A percentile compares a stretch with the other conserved stretches of the same genome.
phyloP scores from a whole-genome alignment of 2,329 filamentous ascomycete genomes.

The Sporothrix pseudoabietina region DNA sequence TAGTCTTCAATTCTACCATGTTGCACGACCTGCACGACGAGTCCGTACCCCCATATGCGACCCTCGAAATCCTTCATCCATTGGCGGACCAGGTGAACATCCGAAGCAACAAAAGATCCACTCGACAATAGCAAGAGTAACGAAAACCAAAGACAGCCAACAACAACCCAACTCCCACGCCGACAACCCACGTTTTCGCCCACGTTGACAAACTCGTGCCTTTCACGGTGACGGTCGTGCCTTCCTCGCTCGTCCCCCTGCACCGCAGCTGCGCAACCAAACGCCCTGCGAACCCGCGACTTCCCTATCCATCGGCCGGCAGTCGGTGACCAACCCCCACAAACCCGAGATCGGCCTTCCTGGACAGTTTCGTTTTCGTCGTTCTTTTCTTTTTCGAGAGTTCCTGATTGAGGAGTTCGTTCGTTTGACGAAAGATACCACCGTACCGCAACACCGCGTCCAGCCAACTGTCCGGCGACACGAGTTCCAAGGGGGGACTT shows the following conservation, averaged over 20 bases:
- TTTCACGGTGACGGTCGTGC: neutral
- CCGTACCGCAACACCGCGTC: neutral
- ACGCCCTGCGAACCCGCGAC: conserved; percentile 1
- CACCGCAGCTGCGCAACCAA: neutral
- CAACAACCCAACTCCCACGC: neutral
- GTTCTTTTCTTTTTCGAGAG: neutral
- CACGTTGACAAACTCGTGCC: neutral
- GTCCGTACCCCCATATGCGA: neutral
- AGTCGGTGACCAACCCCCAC: conserved; percentile 25
- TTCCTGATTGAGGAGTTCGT: neutral
- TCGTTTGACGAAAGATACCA: neutral
- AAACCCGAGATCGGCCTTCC: conserved; percentile 20
- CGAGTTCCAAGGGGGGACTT: neutral
- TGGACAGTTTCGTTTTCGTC: neutral
- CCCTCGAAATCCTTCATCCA: neutral
- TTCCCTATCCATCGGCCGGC: conserved; percentile 13
- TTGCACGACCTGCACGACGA: conserved; percentile 17
- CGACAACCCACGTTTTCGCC: conserved; percentile 9
- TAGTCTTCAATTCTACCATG: neutral
- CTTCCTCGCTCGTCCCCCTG: neutral
- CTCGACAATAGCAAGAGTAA: neutral
- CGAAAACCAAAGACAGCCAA: neutral
- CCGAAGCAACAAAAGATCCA: conserved; percentile 1
- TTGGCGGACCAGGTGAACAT: conserved; percentile 16
- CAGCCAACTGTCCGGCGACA: neutral